Evolutionary conservation across 306 rosid species (phyloP).

Genomic region (Prunus dulcis): DNA sequence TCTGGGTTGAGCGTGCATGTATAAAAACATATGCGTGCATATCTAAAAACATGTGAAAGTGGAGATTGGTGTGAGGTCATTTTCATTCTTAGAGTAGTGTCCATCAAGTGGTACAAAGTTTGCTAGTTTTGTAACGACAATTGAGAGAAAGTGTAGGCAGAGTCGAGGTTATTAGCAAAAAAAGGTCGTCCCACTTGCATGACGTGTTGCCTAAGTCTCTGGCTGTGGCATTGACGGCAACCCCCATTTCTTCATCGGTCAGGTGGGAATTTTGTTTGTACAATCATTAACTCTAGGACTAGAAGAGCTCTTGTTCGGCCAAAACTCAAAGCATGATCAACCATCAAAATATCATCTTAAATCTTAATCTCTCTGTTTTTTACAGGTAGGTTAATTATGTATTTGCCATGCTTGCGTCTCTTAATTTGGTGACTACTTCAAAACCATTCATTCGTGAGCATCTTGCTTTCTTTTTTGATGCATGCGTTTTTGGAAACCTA

Average conservation of each 20-base stretch:
- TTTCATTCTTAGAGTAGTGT: background rate
- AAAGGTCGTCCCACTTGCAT: background rate
- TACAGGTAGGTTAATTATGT: background rate
- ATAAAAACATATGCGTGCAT: no score
- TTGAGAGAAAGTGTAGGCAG: background rate
- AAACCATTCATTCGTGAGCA: background rate
- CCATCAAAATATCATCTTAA: no score
- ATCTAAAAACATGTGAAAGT: background rate
- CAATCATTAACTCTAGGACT: background rate
- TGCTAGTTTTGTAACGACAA: background rate
- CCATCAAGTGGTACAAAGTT: background rate
- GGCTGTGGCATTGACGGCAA: background rate
- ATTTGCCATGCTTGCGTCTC: background rate
- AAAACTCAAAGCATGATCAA: background rate
- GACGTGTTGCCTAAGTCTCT: background rate
- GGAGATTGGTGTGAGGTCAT: background rate
- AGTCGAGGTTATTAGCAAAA: background rate
- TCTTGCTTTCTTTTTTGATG: background rate
- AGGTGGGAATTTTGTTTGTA: background rate
- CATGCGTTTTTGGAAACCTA: background rate
- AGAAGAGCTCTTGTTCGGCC: background rate
- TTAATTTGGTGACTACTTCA: background rate
- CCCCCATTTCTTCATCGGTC: background rate
- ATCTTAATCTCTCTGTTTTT: background rate
- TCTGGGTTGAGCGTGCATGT: no score